These are phyloP conservation scores for Penicillium sp. DNA, from an alignment of 2,329 filamentous ascomycete species.

Conservation along the genomic window DNA sequence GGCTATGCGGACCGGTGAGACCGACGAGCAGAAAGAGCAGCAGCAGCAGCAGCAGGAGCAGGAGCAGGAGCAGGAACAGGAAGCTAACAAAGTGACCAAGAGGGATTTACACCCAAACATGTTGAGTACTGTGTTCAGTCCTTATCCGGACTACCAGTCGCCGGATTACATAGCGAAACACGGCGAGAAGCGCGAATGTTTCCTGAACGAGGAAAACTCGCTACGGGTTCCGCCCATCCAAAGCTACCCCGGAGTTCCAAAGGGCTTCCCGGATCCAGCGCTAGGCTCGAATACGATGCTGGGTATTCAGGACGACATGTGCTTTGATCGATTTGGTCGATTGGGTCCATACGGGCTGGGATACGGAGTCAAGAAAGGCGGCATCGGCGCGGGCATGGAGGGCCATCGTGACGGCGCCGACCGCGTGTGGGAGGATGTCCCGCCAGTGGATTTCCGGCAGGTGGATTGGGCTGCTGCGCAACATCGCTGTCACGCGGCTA, in stretches of 20 bases:
- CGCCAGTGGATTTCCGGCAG: conserved; percentile 72
- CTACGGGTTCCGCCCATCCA: conserved; percentile 66
- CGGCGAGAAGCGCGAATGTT: conserved; percentile 70
- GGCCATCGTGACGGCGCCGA: conserved; percentile 80
- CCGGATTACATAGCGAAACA: conserved; percentile 55
- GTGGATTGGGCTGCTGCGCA: conserved; percentile 79
- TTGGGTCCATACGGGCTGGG: conserved; percentile 87
- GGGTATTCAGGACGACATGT: conserved; percentile 76
- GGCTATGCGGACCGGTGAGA: conserved; percentile 39
- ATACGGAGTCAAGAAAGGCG: conserved; percentile 74
- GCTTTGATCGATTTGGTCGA: conserved; percentile 87
- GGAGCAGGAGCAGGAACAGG: conserved; percentile 28
- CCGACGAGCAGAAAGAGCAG: conserved; percentile 9
- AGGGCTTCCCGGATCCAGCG: conserved; percentile 78
- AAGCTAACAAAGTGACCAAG: conserved; percentile 13
- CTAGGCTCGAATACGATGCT: conserved; percentile 84
- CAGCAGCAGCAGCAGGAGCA: conserved; percentile 20
- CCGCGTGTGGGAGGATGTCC: conserved; percentile 67
- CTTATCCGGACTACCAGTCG: conserved; percentile 65
- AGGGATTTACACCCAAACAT: conserved; percentile 33
- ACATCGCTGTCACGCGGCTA: conserved; percentile 67
- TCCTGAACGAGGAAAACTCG: conserved; percentile 65
- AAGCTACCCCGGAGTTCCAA: conserved; percentile 73
- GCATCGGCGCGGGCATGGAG: conserved; percentile 78
- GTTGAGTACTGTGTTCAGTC: conserved; percentile 59